These are phyloP conservation scores for Phytophthora macrochlamydospora DNA, from an alignment of 352 stramenopile genomes.

Conservation along the genomic window DNA sequence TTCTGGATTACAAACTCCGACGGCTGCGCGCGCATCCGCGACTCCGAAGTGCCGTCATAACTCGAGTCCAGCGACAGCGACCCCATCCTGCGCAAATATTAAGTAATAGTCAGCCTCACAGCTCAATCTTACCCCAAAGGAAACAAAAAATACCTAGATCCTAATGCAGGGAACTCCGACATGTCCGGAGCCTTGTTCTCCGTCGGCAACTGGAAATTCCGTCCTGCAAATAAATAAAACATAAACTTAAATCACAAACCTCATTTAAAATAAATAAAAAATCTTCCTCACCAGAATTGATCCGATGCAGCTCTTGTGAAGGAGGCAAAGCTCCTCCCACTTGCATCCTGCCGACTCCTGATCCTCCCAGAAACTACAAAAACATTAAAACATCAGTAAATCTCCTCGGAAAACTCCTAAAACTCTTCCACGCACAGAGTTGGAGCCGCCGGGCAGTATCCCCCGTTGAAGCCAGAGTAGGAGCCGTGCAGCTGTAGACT, in stretches of 20 bases:
- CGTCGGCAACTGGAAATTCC: constrained; percentile 48
- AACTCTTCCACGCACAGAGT: constrained; percentile 39
- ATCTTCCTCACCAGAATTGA: constrained; percentile 42
- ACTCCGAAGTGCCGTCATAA: constrained; percentile 36
- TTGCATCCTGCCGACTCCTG: constrained; percentile 38
- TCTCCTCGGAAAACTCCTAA: background rate
- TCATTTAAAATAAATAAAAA: background rate
- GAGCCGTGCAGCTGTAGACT: constrained; percentile 26
- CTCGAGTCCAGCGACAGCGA: constrained; percentile 61
- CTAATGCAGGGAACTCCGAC: constrained; percentile 83
- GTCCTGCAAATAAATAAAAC: constrained; percentile 46
- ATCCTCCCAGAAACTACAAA: constrained; percentile 58
- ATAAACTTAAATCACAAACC: background rate
- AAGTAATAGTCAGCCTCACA: no score
- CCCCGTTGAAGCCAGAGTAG: constrained; percentile 53
- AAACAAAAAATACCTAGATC: constrained; percentile 44
- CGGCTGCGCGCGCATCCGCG: constrained; percentile 48
- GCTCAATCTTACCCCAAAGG: no score
- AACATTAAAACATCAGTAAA: constrained; percentile 6
- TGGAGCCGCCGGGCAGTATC: constrained; percentile 43
- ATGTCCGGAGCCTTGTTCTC: constrained; percentile 84
- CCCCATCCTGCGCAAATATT: constrained; percentile 44
- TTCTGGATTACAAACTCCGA: constrained; percentile 90
- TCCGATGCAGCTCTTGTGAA: constrained; percentile 63
- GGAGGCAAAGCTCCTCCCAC: constrained; percentile 35